Evolutionary conservation across 140 eudicot species (phyloP), one percentile per base, ranked within the genome.

Genomic region (Bidens hawaiensis): DNA sequence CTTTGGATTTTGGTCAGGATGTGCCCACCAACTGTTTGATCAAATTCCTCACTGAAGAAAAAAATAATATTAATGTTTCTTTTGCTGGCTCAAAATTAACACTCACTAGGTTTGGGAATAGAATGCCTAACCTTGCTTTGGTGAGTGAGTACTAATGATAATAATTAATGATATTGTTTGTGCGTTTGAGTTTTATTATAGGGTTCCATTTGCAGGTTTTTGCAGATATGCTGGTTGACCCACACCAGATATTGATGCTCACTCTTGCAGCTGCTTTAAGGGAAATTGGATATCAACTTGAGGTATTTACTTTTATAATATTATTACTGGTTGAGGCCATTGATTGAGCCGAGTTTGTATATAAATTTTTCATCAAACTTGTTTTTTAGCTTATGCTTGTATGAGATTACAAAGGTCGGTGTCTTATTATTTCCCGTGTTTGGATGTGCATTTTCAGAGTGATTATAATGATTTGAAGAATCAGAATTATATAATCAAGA

Each of bases 71-170:
- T 33, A 71, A 70, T 21, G 82, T 72, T 70, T 59, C 25, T 3
- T 64, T 77, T 63, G 73, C 42, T 64, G 76, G 67, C 55, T 78
- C 74, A 50, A 76, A 76, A n/a, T n/a, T n/a, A 53, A 70, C 53
- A 38, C 85, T 76, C 2, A 31, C 60, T 25, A 78, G 95, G 81
- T 88, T 85, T 73, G 97, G 89, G 15, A 77, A 75, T 60, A 70
- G 87, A 41, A 93, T 81, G 68, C 90, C 95, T 41, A 66, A 68
- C 72, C 78, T 93, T 76, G 99, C 97, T 53, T 50, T 93, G 87
- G 99, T 93, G 62, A n/a, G n/a, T n/a, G n/a, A 85, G 85, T 64
- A 45, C 51, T 52, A 1, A 15, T 1, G n/a, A n/a, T 62, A 43
- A 14, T 45, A 46, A 2, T 49, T 50, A 48, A 27, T 64, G 2